Evolutionary conservation across 202 grass and related monocot genomes (phyloP).

Genomic region (Alloteropsis angusta): DNA sequence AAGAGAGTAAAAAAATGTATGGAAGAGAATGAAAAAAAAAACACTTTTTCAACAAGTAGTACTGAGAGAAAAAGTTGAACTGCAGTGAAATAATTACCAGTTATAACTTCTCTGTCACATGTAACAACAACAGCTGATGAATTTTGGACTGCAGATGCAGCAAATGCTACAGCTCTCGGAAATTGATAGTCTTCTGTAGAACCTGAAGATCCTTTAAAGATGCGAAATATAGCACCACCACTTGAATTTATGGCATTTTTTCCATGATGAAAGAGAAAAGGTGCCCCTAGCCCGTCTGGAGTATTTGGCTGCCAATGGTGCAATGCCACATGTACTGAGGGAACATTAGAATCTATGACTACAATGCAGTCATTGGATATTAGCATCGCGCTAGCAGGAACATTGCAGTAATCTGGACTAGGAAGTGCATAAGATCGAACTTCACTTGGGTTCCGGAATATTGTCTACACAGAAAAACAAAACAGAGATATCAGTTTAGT

Average conservation of each 20-base stretch:
- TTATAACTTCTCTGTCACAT: slow-evolving; percentile 90
- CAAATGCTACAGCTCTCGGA: slow-evolving; percentile 77
- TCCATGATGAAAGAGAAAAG: slow-evolving; percentile 85
- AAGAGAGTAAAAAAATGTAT: slow-evolving; percentile 11
- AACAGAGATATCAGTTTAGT: background rate
- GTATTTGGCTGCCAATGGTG: slow-evolving; percentile 97
- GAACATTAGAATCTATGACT: slow-evolving; percentile 70
- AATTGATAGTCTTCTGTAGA: slow-evolving; percentile 68
- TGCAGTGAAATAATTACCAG: slow-evolving; percentile 56
- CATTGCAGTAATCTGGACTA: slow-evolving; percentile 74
- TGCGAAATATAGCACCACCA: slow-evolving; percentile 71
- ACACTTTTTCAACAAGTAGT: slow-evolving; percentile 2
- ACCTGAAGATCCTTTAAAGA: slow-evolving; percentile 76
- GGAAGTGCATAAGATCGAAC: slow-evolving; percentile 66
- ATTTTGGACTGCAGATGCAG: slow-evolving; percentile 51
- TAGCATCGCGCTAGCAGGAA: slow-evolving; percentile 76
- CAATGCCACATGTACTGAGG: slow-evolving; percentile 74
- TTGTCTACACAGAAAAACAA: slow-evolving; percentile 54
- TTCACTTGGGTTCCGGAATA: slow-evolving; percentile 91
- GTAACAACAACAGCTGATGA: slow-evolving; percentile 67
- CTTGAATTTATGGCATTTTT: slow-evolving; percentile 58
- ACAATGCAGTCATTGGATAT: slow-evolving; percentile 74
- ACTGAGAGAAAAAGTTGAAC: background rate
- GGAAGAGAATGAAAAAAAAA: background rate
- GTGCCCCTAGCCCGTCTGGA: slow-evolving; percentile 65